Percentiles rank a stretch among this genome's conserved stretches.
Conservation (phyloP, 257 asterid species). For the Nyctanthes arbortristis region DNA sequence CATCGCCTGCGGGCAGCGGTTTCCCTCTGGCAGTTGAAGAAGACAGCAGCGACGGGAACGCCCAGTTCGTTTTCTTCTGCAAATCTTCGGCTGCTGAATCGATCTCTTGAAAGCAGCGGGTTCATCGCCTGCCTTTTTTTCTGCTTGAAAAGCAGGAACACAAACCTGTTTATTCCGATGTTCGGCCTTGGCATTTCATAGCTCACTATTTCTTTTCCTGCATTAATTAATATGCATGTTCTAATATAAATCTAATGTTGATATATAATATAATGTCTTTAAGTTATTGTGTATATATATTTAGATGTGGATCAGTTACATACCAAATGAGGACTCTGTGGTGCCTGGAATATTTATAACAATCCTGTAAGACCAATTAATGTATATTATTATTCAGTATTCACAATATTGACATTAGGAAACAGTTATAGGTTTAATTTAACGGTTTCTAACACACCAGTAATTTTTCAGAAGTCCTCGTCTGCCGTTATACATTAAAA, state of each 20-base stretch:
- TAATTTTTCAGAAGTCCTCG: no score
- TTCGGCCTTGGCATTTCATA: slow-evolving; percentile 82
- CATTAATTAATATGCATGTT: not conserved
- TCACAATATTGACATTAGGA: no score
- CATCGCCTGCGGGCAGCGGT: slow-evolving; percentile 78
- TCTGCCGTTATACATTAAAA: no score
- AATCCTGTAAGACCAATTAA: slow-evolving; percentile 74
- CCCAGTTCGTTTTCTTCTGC: slow-evolving; percentile 64
- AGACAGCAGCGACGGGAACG: slow-evolving; percentile 76
- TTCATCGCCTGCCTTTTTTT: slow-evolving; percentile 41
- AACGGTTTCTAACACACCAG: no score
- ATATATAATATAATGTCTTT: not conserved
- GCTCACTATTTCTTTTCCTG: slow-evolving; percentile 75
- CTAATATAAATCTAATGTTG: no score
- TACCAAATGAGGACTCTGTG: slow-evolving; percentile 88
- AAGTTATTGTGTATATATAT: not conserved
- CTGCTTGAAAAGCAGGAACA: slow-evolving; percentile 70
- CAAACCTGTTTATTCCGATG: slow-evolving; percentile 88
- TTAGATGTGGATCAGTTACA: not conserved
- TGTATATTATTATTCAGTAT: no score
- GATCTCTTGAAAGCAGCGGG: slow-evolving; percentile 45
- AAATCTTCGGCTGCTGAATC: slow-evolving; percentile 62
- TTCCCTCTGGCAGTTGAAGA: slow-evolving; percentile 93
- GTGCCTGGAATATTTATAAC: slow-evolving; percentile 94
- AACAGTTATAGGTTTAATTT: no score